Evolutionary conservation across 306 rosid species (phyloP).

Genomic region (Pachyrhizus erosus): DNA sequence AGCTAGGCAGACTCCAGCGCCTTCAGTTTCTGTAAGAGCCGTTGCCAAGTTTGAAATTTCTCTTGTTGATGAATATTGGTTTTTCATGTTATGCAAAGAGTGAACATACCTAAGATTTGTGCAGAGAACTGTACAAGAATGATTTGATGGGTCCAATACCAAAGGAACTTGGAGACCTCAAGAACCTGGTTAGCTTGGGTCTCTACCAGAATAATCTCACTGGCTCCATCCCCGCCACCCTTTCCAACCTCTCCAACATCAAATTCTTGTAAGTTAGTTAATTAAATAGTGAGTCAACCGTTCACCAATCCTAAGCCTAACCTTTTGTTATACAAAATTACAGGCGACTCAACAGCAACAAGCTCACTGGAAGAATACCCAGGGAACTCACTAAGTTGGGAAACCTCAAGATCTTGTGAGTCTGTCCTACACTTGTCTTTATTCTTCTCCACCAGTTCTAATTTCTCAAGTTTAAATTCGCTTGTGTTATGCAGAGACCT

Average conservation of each 20-base stretch:
- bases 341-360: conserved; percentile 82
- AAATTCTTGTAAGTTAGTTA: conserved; percentile 68
- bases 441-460: background rate
- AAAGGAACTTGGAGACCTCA: conserved; percentile 69
- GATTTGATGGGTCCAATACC: conserved; percentile 75
- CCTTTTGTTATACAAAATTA: background rate
- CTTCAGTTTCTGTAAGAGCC: conserved; percentile 92
- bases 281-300: background rate
- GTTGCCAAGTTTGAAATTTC: too few relatives aligned
- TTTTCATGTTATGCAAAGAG: too few relatives aligned
- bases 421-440: background rate
- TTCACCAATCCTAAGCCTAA: background rate
- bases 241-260: conserved; percentile 76
- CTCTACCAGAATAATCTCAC: conserved; percentile 79
- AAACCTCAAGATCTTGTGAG: conserved; percentile 80
- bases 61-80: too few relatives aligned
- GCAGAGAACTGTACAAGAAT: conserved; percentile 82
- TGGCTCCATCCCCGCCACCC: conserved; percentile 66
- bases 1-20: conserved; percentile 70
- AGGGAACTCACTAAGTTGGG: conserved; percentile 72
- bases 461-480: too few relatives aligned
- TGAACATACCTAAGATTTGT: too few relatives aligned
- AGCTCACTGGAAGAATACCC: conserved; percentile 75
- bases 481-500: conserved; percentile 60
- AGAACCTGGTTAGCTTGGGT: conserved; percentile 82